Percentiles rank a stretch among this genome's conserved stretches.
phyloP scores from a whole-genome alignment of 257 asterid species.

The Fraxinus americana region DNA sequence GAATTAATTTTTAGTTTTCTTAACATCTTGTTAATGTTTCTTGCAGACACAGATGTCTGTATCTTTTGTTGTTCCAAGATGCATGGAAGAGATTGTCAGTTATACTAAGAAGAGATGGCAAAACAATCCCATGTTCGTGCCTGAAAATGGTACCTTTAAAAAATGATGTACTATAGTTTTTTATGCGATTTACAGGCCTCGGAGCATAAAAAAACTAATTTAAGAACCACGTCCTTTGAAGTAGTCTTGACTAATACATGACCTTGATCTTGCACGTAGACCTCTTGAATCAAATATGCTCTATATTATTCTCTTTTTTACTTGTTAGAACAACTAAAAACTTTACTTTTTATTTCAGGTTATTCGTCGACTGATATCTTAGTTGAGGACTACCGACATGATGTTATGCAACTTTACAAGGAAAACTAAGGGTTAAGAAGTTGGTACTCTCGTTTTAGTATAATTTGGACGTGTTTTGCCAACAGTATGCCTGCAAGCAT shows the following conservation, averaged over 20 bases:
- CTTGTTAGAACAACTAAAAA: not conserved
- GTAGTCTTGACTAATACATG: no score
- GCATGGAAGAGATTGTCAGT: conserved; percentile 56
- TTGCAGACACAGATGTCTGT: conserved; percentile 51
- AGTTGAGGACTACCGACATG: conserved; percentile 33
- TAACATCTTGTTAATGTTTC: not conserved
- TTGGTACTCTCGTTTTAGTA: not conserved
- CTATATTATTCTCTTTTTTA: not conserved
- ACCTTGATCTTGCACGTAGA: no score
- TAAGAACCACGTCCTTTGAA: no score
- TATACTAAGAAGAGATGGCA: conserved; percentile 59
- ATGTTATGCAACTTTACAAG: conserved; percentile 13
- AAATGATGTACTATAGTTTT: no score
- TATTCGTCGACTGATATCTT: conserved; percentile 45
- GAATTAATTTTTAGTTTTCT: not conserved
- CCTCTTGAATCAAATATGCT: not conserved
- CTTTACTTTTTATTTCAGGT: conserved; percentile 42
- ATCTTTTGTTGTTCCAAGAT: conserved; percentile 58
- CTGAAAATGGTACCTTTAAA: conserved; percentile 63
- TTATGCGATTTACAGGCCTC: no score
- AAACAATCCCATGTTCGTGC: conserved; percentile 64
- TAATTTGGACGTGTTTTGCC: no score
- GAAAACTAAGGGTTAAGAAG: no score
- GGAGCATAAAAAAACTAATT: no score
- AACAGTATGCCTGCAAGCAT: no score